Conservation (phyloP, 2,329 filamentous ascomycete species). For the Aspergillus ochraceus region DNA sequence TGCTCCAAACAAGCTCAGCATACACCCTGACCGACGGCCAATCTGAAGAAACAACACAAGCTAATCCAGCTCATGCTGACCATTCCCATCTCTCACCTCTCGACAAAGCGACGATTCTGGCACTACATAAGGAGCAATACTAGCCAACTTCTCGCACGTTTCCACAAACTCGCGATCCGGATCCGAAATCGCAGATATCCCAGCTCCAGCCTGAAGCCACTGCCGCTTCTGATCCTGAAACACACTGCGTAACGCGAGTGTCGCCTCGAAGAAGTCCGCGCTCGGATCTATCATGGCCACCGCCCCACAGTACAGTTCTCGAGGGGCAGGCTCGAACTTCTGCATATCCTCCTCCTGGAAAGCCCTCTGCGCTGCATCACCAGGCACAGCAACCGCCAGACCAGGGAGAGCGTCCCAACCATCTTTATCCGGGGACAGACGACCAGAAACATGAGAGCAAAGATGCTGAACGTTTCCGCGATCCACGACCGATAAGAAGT, state of each 20-base stretch:
- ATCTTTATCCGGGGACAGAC: constrained; percentile 7
- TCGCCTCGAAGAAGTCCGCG: constrained; percentile 7
- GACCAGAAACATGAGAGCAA: constrained; percentile 11
- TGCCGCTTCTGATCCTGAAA: constrained; percentile 12
- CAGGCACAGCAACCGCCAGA: constrained; percentile 10
- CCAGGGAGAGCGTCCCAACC: constrained; percentile 14
- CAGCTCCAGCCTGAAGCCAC: constrained; percentile 19
- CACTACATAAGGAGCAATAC: constrained; percentile 10
- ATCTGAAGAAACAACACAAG: too few relatives aligned
- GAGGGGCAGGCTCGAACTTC: constrained; percentile 4
- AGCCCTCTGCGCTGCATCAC: not conserved
- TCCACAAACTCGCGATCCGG: constrained; percentile 13
- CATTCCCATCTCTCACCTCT: too few relatives aligned
- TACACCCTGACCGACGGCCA: too few relatives aligned
- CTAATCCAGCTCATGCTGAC: too few relatives aligned
- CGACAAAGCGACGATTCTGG: constrained; percentile 6
- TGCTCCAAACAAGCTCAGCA: too few relatives aligned
- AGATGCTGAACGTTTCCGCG: constrained; percentile 19
- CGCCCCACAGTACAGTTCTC: constrained; percentile 18
- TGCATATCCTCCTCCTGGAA: too few relatives aligned
- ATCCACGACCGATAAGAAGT: constrained; percentile 12
- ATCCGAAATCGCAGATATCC: constrained; percentile 12
- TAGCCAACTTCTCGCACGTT: constrained; percentile 17
- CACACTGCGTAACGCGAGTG: constrained; percentile 17
- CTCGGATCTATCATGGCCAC: constrained; percentile 12